phyloP scores from a whole-genome alignment of 495 filamentous ascomycete genomes.

The Polyplosphaeria fusca region DNA sequence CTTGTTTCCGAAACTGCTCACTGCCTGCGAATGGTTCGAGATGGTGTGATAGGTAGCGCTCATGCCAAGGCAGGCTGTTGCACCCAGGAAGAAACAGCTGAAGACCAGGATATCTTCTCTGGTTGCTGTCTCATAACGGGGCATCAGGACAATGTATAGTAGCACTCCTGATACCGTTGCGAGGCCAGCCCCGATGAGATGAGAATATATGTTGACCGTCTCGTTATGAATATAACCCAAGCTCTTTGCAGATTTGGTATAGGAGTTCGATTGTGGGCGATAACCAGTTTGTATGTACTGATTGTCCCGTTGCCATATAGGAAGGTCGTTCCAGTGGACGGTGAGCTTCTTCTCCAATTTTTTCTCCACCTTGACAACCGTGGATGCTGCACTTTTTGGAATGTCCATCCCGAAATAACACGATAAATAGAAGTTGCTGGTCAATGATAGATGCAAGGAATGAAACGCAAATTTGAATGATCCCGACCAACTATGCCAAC shows the following conservation, averaged over 20 bases:
- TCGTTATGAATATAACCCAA: conserved; percentile 85
- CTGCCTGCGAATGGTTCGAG: conserved; percentile 60
- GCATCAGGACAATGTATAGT: conserved; percentile 52
- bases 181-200: conserved; percentile 63
- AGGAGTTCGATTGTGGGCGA: conserved; percentile 65
- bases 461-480: too few species aligned
- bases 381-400: conserved; percentile 20
- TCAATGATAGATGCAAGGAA: too few species aligned
- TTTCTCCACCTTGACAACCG: conserved; percentile 24
- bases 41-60: conserved; percentile 76
- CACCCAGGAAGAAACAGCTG: conserved; percentile 74
- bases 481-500: too few species aligned
- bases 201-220: conserved; percentile 90
- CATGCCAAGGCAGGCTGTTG: conserved; percentile 76
- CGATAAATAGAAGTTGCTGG: too few species aligned
- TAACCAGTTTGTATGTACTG: conserved; percentile 71
- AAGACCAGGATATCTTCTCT: conserved; percentile 67
- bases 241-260: conserved; percentile 59
- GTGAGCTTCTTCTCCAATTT: conserved; percentile 34
- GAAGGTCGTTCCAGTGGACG: conserved; percentile 62
- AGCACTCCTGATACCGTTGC: conserved; percentile 45
- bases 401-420: too few species aligned
- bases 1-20: conserved; percentile 62
- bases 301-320: conserved; percentile 72
- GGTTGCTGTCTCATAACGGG: conserved; percentile 65